Conservation (phyloP, 139 green algal genomes). For the Coelastrella sp. region DNA sequence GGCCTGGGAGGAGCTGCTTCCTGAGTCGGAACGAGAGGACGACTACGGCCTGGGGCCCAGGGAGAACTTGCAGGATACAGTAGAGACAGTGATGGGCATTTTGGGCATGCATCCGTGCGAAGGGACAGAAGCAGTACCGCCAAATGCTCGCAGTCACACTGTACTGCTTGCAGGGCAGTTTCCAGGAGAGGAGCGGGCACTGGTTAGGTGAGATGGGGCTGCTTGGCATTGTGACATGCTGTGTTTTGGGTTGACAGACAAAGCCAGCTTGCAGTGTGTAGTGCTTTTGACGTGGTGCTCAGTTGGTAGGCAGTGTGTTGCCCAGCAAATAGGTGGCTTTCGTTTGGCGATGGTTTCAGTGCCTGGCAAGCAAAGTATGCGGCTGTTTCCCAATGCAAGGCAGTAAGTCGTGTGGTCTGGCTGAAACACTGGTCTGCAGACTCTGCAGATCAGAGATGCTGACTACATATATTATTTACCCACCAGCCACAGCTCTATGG, state of each 20-base stretch:
- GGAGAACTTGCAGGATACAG: slow-evolving; percentile 88
- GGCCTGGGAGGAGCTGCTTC: slow-evolving; percentile 85
- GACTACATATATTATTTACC: no score
- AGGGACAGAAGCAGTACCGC: slow-evolving; percentile 94
- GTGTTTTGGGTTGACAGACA: neutral
- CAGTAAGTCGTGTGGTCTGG: no score
- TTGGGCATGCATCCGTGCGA: slow-evolving; percentile 96
- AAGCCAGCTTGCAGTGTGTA: neutral
- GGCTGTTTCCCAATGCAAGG: no score
- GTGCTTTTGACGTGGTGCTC: no score
- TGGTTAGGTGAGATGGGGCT: slow-evolving; percentile 23
- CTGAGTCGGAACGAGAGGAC: slow-evolving; percentile 84
- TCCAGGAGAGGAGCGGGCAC: slow-evolving; percentile 73
- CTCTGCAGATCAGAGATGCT: no score
- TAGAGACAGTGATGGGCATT: slow-evolving; percentile 92
- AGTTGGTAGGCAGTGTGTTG: no score
- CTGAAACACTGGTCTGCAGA: no score
- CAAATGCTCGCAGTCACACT: slow-evolving; percentile 95
- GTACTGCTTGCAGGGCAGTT: slow-evolving; percentile 89
- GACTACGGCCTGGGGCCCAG: slow-evolving; percentile 94
- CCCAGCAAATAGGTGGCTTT: no score
- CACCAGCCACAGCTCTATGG: no score
- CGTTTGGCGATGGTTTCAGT: no score
- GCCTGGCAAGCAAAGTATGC: no score
- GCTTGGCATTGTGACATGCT: neutral